Evolutionary conservation across 108 stramenopile genomes (phyloP), one percentile per base, ranked within the genome.

Genomic region (Conticribra weissflogii): DNA sequence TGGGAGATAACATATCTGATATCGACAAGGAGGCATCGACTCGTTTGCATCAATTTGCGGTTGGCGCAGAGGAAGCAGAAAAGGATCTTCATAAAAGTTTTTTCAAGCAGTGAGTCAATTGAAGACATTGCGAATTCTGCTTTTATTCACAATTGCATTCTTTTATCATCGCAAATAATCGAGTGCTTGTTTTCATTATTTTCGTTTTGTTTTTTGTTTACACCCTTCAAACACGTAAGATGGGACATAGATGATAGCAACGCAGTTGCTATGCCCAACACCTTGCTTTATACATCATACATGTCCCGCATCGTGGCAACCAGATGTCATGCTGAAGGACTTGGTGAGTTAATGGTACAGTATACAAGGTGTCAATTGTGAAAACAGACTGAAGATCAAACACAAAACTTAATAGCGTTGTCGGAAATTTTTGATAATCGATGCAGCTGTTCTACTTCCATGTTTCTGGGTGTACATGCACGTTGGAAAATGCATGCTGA

Each of bases 401-500:
- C n/a, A n/a, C n/a, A n/a, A n/a, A n/a, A n/a, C n/a, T n/a, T n/a
- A n/a, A n/a, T n/a, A n/a, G n/a, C n/a, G n/a, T n/a, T n/a, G n/a
- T n/a, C n/a, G n/a, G n/a, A n/a, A n/a, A n/a, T n/a, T n/a, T n/a
- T n/a, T n/a, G n/a, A n/a, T n/a, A n/a, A n/a, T n/a, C n/a, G n/a
- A n/a, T n/a, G n/a, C 12, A 41, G 36, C 91, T 5, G 85, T 82
- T 2, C 51, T 96, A 52, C 60, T 96, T 19, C 91, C 94, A 3
- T 96, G 94, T 59, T 92, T 91, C 66, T 96, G 94, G 94, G 91
- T 93, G 0, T 96, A 93, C 63, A 83, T 87, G 87, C 88, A 93
- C 69, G 90, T 96, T 5, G 94, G 94, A 5, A 84, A 92, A 44
- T 76, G 80, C 59, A 96, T 93, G 91, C 81, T 93, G 0, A 65